phyloP scores from a whole-genome alignment of 2,329 filamentous ascomycete genomes.

The Catunica adiposa region DNA sequence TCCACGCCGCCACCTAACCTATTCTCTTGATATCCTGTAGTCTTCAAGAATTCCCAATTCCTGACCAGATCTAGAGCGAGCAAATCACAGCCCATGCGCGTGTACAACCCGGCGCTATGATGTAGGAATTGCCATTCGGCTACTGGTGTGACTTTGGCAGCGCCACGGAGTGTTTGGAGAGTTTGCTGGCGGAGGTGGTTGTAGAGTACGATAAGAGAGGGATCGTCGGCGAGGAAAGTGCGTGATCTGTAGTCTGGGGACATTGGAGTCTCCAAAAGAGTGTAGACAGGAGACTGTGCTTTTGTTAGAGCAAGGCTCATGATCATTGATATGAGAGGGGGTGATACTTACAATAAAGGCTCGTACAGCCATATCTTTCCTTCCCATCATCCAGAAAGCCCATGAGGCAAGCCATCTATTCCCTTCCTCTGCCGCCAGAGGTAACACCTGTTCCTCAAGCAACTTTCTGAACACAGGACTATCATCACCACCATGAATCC shows the following conservation, averaged over 20 bases:
- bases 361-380: slow-evolving; percentile 69
- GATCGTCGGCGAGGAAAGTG: slow-evolving; percentile 77
- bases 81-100: slow-evolving; percentile 84
- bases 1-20: slow-evolving; percentile 36
- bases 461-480: slow-evolving; percentile 58
- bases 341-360: slow-evolving; percentile 51
- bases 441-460: slow-evolving; percentile 63
- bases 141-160: slow-evolving; percentile 59
- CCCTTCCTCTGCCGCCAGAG: slow-evolving; percentile 59
- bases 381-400: slow-evolving; percentile 83
- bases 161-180: slow-evolving; percentile 69
- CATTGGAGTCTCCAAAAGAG: slow-evolving; percentile 51
- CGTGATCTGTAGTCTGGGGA: slow-evolving; percentile 57
- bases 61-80: slow-evolving; percentile 71
- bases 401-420: slow-evolving; percentile 91
- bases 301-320: neutral
- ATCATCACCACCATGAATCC: slow-evolving; percentile 76
- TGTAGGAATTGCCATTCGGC: slow-evolving; percentile 82
- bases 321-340: neutral
- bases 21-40: slow-evolving; percentile 16
- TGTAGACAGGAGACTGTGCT: slow-evolving; percentile 56
- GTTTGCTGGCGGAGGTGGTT: slow-evolving; percentile 68
- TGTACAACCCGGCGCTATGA: slow-evolving; percentile 69
- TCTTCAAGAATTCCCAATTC: slow-evolving; percentile 66
- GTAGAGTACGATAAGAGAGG: slow-evolving; percentile 75